A percentile compares a stretch with the other conserved stretches of the same genome.
These are phyloP conservation scores for Trametes villosa DNA, from an alignment of 768 basidiomycete genomes.

Conservation along the genomic window DNA sequence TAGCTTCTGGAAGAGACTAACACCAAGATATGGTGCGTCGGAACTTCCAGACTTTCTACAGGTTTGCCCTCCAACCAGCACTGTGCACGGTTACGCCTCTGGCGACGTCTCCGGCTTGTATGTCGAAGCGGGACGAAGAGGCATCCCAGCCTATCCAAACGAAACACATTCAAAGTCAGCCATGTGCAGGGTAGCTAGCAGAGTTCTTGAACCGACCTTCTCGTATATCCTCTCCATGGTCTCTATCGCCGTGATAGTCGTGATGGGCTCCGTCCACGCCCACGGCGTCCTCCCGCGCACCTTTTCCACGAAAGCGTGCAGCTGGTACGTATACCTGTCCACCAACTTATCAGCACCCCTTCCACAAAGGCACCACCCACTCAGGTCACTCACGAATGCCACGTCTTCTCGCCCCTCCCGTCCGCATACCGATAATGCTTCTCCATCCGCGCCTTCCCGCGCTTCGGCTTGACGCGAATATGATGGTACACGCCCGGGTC, in stretches of 20 bases:
- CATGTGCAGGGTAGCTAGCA: too few species aligned
- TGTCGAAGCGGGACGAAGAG: too few species aligned
- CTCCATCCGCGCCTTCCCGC: slow-evolving; percentile 40
- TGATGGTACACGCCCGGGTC: slow-evolving; percentile 49
- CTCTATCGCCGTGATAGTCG: slow-evolving; percentile 15
- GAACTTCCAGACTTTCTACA: too few species aligned
- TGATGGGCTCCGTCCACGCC: slow-evolving; percentile 40
- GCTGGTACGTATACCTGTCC: slow-evolving; percentile 52
- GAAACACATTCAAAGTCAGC: too few species aligned
- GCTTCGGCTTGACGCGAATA: slow-evolving; percentile 41
- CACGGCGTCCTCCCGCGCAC: slow-evolving; percentile 45
- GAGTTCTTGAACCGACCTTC: too few species aligned
- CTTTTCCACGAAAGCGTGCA: slow-evolving; percentile 60
- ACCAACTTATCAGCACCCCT: not conserved
- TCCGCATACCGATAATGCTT: slow-evolving; percentile 44
- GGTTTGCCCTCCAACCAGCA: too few species aligned
- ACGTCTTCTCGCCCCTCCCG: slow-evolving; percentile 48
- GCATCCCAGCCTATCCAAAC: too few species aligned
- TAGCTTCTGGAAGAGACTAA: too few species aligned
- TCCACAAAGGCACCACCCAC: not conserved
- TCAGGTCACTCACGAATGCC: slow-evolving; percentile 46
- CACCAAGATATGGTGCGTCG: too few species aligned
- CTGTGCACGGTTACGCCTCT: too few species aligned
- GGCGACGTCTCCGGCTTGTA: too few species aligned
- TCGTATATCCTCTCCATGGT: slow-evolving; percentile 17